Percentiles rank a stretch among this genome's conserved stretches.
These are phyloP conservation scores for Bipolaris oryzae DNA, from an alignment of 2,329 filamentous ascomycete genomes.

Conservation along the genomic window DNA sequence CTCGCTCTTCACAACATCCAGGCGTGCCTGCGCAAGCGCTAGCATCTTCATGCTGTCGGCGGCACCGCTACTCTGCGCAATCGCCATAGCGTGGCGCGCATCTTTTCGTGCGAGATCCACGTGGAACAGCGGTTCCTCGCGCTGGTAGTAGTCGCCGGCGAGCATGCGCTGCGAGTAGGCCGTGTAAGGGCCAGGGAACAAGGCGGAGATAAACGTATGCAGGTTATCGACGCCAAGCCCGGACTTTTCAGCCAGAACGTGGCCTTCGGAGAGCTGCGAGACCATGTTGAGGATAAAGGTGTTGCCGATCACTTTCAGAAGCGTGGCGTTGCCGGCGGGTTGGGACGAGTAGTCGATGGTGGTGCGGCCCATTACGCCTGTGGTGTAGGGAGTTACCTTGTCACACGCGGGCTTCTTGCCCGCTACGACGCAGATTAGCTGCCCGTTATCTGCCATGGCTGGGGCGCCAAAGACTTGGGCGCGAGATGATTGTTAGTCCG, in stretches of 20 bases:
- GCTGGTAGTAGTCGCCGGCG: slow-evolving; percentile 75
- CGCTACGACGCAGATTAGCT: slow-evolving; percentile 74
- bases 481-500: slow-evolving; percentile 21
- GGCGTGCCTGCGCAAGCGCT: slow-evolving; percentile 69
- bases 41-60: slow-evolving; percentile 65
- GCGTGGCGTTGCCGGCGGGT: slow-evolving; percentile 70
- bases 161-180: slow-evolving; percentile 78
- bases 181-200: slow-evolving; percentile 78
- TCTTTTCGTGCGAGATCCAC: slow-evolving; percentile 86
- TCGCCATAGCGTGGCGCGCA: slow-evolving; percentile 70
- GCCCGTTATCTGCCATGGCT: slow-evolving; percentile 71
- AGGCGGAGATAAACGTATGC: slow-evolving; percentile 71
- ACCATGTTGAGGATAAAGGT: slow-evolving; percentile 85
- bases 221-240: slow-evolving; percentile 74
- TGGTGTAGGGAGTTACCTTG: slow-evolving; percentile 71
- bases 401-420: slow-evolving; percentile 66
- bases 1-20: slow-evolving; percentile 72
- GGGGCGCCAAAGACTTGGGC: slow-evolving; percentile 70
- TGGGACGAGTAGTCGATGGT: slow-evolving; percentile 74
- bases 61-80: slow-evolving; percentile 67
- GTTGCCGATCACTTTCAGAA: slow-evolving; percentile 84
- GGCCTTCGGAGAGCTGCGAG: slow-evolving; percentile 76
- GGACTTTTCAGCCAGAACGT: slow-evolving; percentile 79
- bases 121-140: slow-evolving; percentile 79
- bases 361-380: slow-evolving; percentile 71